Percentiles rank a stretch among this genome's conserved stretches.
Conservation (phyloP, 148 eudicot species). For the Simmondsia chinensis region DNA sequence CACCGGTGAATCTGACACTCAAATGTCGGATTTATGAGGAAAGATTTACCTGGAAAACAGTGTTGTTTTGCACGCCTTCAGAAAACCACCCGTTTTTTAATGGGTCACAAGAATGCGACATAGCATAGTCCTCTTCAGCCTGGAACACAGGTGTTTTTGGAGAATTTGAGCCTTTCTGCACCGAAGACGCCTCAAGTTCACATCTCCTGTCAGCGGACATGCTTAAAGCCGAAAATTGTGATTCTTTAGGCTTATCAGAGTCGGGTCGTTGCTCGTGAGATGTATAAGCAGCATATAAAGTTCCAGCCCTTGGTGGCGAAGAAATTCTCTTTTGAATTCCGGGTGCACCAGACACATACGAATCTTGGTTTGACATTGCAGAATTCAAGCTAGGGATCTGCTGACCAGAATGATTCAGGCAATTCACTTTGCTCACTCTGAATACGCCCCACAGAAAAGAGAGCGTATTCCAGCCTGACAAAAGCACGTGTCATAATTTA, state of each 20-base stretch:
- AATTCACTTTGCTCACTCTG: constrained; percentile 18
- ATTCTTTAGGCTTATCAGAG: background rate
- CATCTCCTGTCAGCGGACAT: background rate
- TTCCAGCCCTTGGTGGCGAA: constrained; percentile 7
- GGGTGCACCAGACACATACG: background rate
- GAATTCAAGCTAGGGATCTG: constrained; percentile 1
- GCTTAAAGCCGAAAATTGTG: constrained; percentile 3
- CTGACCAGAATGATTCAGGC: background rate
- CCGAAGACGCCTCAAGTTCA: constrained; percentile 2
- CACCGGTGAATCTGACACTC: no score
- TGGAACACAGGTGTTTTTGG: no score
- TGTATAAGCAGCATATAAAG: constrained; percentile 8
- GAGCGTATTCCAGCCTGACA: constrained; percentile 42
- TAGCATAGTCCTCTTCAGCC: no score
- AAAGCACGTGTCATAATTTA: constrained; percentile 2
- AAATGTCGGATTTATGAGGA: no score
- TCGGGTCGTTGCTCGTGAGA: constrained; percentile 10
- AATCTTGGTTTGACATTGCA: constrained; percentile 2
- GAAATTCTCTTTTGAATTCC: constrained; percentile 5
- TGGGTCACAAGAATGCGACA: no score
- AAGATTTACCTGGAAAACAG: constrained; percentile 13
- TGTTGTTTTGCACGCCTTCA: constrained; percentile 2
- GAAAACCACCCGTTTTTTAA: constrained; percentile 3
- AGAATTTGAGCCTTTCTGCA: background rate
- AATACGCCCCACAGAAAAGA: constrained; percentile 42